Base-by-base conservation (phyloP, 202 grass and related monocot species). In the Digitaria exilis region DNA sequence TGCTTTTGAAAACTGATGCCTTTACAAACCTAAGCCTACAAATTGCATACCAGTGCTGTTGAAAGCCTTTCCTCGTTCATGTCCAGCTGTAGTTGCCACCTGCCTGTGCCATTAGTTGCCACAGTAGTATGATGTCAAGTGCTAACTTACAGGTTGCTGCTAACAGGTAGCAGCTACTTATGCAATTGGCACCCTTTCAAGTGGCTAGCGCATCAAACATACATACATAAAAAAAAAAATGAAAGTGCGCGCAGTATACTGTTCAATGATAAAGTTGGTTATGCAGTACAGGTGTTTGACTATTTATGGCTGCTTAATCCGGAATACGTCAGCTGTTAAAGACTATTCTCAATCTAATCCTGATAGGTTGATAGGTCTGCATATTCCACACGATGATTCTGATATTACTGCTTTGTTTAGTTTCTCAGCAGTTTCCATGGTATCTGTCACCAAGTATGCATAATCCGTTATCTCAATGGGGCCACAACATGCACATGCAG, bases 401-500 rank as follows among this genome's bases (percentile, higher is more conserved):
- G 37, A 22, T 26, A 64, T 76, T 55, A 54, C 55, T 71, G 21
- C 17, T 73, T 66, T 4, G 21, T 78, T 83, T 77, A 41, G 28
- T 79, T 67, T 6, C 21, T 78, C 79, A 74, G 60, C 54, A 90
- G 74, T 55, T 69, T 90, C 51, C 60, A 74, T 56, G 56, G 63
- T 80, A 65, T 32, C 69, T 80, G 29, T 42, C 17, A 63, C 43
- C 51, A 69, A 74, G 78, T 64, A 69, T 61, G 45, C 48, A n/a
- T 71, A 80, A 80, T 70, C 55, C 55, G 51, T 87, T 75, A 71
- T 76, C 35, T 84, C 55, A 76, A 17, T 84, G 54, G 84, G 84
- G 13, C 69, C 66, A 37, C 69, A 78, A 66, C 25, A 75, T 83
- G 88, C 84, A 87, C 80, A 90, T 90, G 88, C 70, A 80, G 39